Evolutionary conservation across 805 yeast species (phyloP), one percentile per base, ranked within the genome.

Genomic region (Saccharomycopsis selenospora): DNA sequence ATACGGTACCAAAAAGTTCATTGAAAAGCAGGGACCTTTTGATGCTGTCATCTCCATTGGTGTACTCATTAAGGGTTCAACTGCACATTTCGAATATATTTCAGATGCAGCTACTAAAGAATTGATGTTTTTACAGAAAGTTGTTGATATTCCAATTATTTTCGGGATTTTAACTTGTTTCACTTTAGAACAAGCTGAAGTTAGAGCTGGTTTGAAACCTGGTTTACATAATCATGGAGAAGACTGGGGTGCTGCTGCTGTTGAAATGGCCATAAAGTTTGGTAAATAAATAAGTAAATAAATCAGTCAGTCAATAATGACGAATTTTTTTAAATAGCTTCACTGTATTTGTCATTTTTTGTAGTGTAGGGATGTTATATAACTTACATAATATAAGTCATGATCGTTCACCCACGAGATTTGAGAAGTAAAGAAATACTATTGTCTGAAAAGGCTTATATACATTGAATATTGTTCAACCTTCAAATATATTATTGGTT

Each of bases 161-260:
- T 93, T 89, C 62, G 99, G 99, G 55, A 79, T 93, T 25, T 76
- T 93, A 60, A 93, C 98, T 18, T 90, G 96, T 66, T 66, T 90
- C 58, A 90, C 96, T 25, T 96, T 89, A 57, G 90, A 85, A 60
- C 99, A 93, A 70, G 99, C 98, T 11, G 76, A 82, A 57, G 80
- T 81, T 18, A 82, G 99, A 67, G 95, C 98, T 10, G 99, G 98
- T 23, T 69, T 91, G 53, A 65, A 72, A 36, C 67, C 67, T 26
- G 54, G 64, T 17, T 77, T 81, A 80, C 98, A 93, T 66, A 91
- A 91, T 71, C 99, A 93, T 61, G 99, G 99, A 55, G 87, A 77
- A 61, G 99, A 93, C 66, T 91, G 99, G 99, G 99, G 95, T 57
- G 90, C 95, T 29, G 96, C 97, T 47, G 99, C 99, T 13, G 96